phyloP scores from a whole-genome alignment of 2,329 filamentous ascomycete species.

The Tolypocladium amazonense region DNA sequence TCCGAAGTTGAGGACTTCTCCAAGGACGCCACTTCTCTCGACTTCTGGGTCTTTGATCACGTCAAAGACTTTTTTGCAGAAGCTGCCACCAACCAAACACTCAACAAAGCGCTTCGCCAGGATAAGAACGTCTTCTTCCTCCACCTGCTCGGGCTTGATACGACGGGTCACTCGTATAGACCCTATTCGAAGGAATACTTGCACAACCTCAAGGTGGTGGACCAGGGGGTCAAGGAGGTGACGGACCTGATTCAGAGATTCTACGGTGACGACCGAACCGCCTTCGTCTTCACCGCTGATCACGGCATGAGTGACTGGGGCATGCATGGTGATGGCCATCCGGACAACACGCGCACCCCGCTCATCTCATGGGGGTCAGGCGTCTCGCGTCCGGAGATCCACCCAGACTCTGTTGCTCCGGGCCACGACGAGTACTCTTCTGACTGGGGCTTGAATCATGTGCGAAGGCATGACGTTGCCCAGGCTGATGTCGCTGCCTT shows the following conservation, averaged over 20 bases:
- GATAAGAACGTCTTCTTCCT: constrained; percentile 93
- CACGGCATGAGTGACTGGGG: constrained; percentile 99
- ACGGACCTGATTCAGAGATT: constrained; percentile 74
- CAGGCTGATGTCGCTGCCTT: constrained; percentile 92
- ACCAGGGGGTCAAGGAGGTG: constrained; percentile 79
- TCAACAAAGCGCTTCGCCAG: constrained; percentile 61
- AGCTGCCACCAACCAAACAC: constrained; percentile 65
- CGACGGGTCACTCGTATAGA: constrained; percentile 72
- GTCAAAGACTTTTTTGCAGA: constrained; percentile 79
- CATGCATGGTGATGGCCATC: constrained; percentile 96
- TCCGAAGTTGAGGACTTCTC: constrained; percentile 87
- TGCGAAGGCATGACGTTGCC: constrained; percentile 80
- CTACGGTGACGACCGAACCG: constrained; percentile 74
- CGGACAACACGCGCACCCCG: constrained; percentile 91
- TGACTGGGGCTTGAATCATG: constrained; percentile 73
- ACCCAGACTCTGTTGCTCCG: constrained; percentile 45
- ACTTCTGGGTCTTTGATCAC: constrained; percentile 92
- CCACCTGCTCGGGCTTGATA: constrained; percentile 86
- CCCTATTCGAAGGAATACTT: constrained; percentile 95
- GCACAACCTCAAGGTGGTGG: constrained; percentile 88
- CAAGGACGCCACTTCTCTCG: constrained; percentile 66
- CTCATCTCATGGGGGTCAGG: constrained; percentile 91
- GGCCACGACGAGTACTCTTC: constrained; percentile 89
- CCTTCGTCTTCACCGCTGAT: constrained; percentile 94
- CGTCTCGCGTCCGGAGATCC: constrained; percentile 61